Base-by-base conservation (phyloP, 345 rosid species). In the Citrus inodora region DNA sequence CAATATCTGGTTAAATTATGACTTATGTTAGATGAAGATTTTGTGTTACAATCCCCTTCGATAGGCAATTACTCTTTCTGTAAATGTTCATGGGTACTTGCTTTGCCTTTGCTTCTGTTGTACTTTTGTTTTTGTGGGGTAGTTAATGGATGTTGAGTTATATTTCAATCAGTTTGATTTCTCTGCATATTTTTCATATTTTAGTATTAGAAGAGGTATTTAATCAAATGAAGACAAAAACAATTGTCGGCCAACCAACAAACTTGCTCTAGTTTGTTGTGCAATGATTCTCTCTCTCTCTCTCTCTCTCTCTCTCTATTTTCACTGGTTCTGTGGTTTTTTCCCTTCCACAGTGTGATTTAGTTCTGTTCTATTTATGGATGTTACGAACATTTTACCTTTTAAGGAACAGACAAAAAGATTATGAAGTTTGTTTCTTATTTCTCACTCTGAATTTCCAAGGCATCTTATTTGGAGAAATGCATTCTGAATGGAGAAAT, bases 171-270 rank as follows among this genome's bases (percentile, higher is more conserved):
- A 25, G 27, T 25, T 25, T 25, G 27, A 25, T 25, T 25, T 25
- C 27, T 25, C 27, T 25, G 27, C 27, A 25, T 25, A 25, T 25
- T 25, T 25, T 25, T 25, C 27, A 25, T 25, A 25, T 25, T 25
- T 66, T 51, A 66, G 30, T 46, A 53, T 7, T 53, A 13, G 48
- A 68, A 28, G 55, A 42, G 75, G 62, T 67, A 74, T 66, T 72
- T 66, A 71, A 40, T 40, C 76, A 46, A 60, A 72, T 51, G 66
- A 25, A 14, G 78, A 37, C 78, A 78, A 66, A 42, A 33, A 42
- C 13, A 38, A 56, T 51, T 64, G 51, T 32, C 68, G 58, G 69
- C 58, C 25, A n/a, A 77, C 46, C 24, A 37, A 75, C 67, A 76
- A 71, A 55, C 28, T 40, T 58, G 37, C 67, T 73, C 63, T 79